Evolutionary conservation across 2,329 filamentous ascomycete species (phyloP), one percentile per base, ranked within the genome.

Genomic region (Ophiosphaerella herpotricha): DNA sequence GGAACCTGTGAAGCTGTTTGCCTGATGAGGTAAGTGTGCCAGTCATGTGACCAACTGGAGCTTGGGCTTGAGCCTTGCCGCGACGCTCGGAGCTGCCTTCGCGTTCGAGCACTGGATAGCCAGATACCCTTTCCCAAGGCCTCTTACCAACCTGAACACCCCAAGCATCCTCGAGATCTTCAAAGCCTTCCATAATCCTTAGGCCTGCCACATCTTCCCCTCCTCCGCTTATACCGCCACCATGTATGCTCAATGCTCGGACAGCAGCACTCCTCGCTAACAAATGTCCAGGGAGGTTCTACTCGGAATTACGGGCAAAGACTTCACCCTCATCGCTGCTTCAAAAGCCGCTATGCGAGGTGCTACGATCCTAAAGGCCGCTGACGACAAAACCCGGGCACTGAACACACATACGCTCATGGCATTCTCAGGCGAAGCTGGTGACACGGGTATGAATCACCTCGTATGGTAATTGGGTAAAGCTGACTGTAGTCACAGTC

Each of bases 261-360:
- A 18, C 7, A 37, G 6, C n/a, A 31, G n/a, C 7, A n/a, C n/a
- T 31, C 36, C n/a, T 21, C 47, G 31, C 61, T 70, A 18, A 71
- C 49, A 21, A n/a, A n/a, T 11, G 13, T 37, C 7, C 52, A 97
- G 92, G 94, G 94, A 99, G 86, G 90, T 97, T 75, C 84, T 99
- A 74, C 85, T 99, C 66, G 94, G 94, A 71, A 96, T 99, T 76
- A 97, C 93, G 53, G 95, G 94, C 81, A 96, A 96, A 82, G 95
- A 99, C 85, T 99, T 97, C 77, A 95, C 92, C 80, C 86, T 99
- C 83, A 87, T 99, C 75, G 94, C 91, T 69, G 90, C 94, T 68
- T 97, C 92, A 58, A 97, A 99, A 82, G 94, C 94, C 73, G 90
- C 92, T 68, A 97, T 97, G 92, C 87, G 94, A 80, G 94, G 94